phyloP scores from a whole-genome alignment of 2,329 filamentous ascomycete species.

The Hypoxylon sp. region DNA sequence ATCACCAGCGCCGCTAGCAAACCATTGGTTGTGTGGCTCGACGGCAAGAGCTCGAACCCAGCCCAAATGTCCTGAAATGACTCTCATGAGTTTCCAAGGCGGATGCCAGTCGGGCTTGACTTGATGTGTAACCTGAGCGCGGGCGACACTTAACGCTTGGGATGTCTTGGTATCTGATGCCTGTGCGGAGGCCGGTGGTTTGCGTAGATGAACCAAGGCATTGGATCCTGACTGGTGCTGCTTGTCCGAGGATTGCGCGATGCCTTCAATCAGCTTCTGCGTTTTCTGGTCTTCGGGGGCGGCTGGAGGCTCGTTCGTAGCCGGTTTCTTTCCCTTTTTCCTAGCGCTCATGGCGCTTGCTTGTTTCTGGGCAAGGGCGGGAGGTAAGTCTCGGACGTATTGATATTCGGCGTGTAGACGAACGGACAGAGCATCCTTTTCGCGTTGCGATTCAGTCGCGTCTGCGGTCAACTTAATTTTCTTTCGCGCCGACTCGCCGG shows the following conservation, averaged over 20 bases:
- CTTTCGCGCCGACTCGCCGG: slow-evolving; percentile 50
- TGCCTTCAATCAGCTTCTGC: slow-evolving; percentile 77
- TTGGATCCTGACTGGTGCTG: slow-evolving; percentile 43
- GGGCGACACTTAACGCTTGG: slow-evolving; percentile 52
- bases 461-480: slow-evolving; percentile 50
- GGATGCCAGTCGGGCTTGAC: slow-evolving; percentile 94
- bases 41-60: slow-evolving; percentile 94
- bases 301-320: slow-evolving; percentile 48
- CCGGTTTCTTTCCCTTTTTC: slow-evolving; percentile 51
- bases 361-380: slow-evolving; percentile 57
- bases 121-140: slow-evolving; percentile 59
- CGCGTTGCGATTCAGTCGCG: slow-evolving; percentile 47
- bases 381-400: slow-evolving; percentile 51
- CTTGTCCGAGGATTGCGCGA: slow-evolving; percentile 61
- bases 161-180: slow-evolving; percentile 34
- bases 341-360: slow-evolving; percentile 52
- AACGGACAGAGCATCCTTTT: slow-evolving; percentile 53
- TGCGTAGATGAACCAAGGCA: slow-evolving; percentile 57
- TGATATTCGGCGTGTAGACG: slow-evolving; percentile 55
- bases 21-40: slow-evolving; percentile 98
- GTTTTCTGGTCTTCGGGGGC: slow-evolving; percentile 63
- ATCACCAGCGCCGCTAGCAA: slow-evolving; percentile 94
- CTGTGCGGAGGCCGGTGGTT: slow-evolving; percentile 44
- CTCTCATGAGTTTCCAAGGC: slow-evolving; percentile 98
- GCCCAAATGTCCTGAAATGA: slow-evolving; percentile 95